Conservation (phyloP, 768 basidiomycete genomes). For the Kwoniella heveanensis region DNA sequence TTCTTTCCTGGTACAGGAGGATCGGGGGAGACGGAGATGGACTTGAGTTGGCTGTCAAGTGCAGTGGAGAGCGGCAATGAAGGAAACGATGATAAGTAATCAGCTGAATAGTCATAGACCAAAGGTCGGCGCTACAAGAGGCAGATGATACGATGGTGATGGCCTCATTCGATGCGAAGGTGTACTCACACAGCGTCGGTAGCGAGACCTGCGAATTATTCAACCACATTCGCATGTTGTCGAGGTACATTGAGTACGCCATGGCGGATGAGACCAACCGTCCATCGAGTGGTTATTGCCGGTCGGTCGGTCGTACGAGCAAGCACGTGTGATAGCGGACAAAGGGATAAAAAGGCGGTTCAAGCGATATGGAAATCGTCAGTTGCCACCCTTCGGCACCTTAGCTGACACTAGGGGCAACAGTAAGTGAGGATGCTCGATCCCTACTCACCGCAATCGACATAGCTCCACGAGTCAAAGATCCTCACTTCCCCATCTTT, state of each 20-base stretch:
- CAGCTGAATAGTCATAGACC: not conserved
- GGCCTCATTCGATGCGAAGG: too few relatives aligned
- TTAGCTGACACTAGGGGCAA: too few relatives aligned
- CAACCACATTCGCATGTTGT: not conserved
- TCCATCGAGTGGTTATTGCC: too few relatives aligned
- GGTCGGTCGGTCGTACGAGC: not conserved
- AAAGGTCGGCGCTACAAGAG: not conserved
- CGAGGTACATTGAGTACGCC: too few relatives aligned
- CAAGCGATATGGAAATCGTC: not conserved
- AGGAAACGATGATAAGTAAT: too few relatives aligned
- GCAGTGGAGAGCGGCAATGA: too few relatives aligned
- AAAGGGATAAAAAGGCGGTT: too few relatives aligned
- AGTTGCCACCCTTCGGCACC: not conserved
- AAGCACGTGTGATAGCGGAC: too few relatives aligned
- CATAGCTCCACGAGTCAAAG: constrained; percentile 67
- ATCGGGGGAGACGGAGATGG: constrained; percentile 76
- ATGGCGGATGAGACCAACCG: too few relatives aligned
- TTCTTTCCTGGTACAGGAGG: constrained; percentile 85
- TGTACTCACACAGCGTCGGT: constrained; percentile 48
- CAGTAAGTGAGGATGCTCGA: not conserved
- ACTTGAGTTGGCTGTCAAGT: constrained; percentile 62
- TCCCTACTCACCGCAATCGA: constrained; percentile 77
- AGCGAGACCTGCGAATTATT: constrained; percentile 31
- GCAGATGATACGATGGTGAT: not conserved
- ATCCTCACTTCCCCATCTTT: constrained; percentile 54